Conservation (phyloP, 352 stramenopile genomes). For the Phytophthora palmivora region DNA sequence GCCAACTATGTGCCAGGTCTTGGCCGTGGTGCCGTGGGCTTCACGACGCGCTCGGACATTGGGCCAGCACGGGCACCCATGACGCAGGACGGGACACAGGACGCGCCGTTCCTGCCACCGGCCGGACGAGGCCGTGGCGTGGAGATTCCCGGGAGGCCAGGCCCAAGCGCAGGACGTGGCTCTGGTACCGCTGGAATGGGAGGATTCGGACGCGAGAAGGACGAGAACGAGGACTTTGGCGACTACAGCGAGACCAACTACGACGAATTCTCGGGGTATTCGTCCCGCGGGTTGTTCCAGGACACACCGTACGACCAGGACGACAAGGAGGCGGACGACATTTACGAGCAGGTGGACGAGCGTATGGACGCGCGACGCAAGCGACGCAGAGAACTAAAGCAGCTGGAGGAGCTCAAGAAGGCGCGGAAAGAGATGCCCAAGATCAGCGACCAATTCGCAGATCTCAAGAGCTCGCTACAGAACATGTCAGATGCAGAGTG, state of each 20-base stretch:
- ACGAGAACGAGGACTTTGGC: constrained; percentile 88
- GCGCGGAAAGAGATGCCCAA: constrained; percentile 89
- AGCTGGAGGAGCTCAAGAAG: constrained; percentile 90
- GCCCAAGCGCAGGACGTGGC: constrained; percentile 58
- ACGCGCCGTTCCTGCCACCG: constrained; percentile 77
- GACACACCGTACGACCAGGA: constrained; percentile 96
- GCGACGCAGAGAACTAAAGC: constrained; percentile 81
- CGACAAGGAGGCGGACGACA: constrained; percentile 96
- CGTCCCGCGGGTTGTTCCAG: constrained; percentile 87
- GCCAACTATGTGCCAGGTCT: constrained; percentile 97
- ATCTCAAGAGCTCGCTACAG: constrained; percentile 95
- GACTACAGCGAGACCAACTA: constrained; percentile 94
- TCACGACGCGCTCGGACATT: constrained; percentile 98
- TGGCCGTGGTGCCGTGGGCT: constrained; percentile 95
- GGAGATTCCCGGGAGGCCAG: constrained; percentile 20
- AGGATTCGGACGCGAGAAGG: constrained; percentile 84
- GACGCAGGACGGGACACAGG: constrained; percentile 64
- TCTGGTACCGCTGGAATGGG: constrained; percentile 84
- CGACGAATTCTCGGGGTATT: constrained; percentile 92
- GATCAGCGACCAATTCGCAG: constrained; percentile 97
- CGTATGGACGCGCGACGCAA: constrained; percentile 94
- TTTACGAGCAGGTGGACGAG: constrained; percentile 97
- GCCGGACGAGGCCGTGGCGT: constrained; percentile 65
- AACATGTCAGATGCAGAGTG: constrained; percentile 95
- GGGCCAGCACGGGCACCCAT: constrained; percentile 86